Evolutionary conservation across 2,329 filamentous ascomycete species (phyloP).

Genomic region (Scortechinia acanthostroma): DNA sequence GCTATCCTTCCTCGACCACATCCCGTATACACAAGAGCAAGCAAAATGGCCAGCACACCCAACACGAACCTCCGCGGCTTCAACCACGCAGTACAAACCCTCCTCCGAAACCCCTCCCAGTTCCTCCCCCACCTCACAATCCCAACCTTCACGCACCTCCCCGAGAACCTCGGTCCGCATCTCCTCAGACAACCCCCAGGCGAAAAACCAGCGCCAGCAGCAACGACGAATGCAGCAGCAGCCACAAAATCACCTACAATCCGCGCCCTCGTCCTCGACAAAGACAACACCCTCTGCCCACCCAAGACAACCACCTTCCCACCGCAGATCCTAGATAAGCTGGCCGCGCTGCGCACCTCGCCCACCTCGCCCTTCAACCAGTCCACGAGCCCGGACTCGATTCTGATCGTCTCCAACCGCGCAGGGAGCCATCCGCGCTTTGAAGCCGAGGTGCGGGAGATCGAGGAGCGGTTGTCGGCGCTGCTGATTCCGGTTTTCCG

Average conservation of each 20-base stretch:
- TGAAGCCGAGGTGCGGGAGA: neutral
- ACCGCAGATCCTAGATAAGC: neutral
- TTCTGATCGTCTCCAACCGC: conserved; percentile 1
- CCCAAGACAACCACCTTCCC: conserved; percentile 1
- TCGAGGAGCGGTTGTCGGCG: neutral
- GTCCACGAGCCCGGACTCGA: neutral
- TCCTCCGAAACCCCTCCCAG: neutral
- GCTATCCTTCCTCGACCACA: too few relatives aligned
- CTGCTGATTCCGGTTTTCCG: neutral
- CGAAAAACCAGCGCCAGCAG: too few relatives aligned
- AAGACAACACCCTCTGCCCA: conserved; percentile 2
- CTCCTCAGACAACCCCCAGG: neutral
- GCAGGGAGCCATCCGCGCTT: neutral
- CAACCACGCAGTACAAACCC: neutral
- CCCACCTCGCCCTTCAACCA: conserved; percentile 1
- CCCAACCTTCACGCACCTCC: conserved; percentile 2
- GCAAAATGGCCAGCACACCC: neutral
- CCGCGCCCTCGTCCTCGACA: conserved; percentile 3
- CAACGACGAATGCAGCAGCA: neutral
- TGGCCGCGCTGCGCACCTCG: neutral
- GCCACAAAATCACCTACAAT: neutral
- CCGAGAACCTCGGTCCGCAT: conserved; percentile 1
- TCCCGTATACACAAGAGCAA: neutral
- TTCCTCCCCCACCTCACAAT: conserved; percentile 2
- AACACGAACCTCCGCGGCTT: conserved; percentile 1